Evolutionary conservation across 2,329 filamentous ascomycete species (phyloP).

Genomic region (Zasmidium cellare): DNA sequence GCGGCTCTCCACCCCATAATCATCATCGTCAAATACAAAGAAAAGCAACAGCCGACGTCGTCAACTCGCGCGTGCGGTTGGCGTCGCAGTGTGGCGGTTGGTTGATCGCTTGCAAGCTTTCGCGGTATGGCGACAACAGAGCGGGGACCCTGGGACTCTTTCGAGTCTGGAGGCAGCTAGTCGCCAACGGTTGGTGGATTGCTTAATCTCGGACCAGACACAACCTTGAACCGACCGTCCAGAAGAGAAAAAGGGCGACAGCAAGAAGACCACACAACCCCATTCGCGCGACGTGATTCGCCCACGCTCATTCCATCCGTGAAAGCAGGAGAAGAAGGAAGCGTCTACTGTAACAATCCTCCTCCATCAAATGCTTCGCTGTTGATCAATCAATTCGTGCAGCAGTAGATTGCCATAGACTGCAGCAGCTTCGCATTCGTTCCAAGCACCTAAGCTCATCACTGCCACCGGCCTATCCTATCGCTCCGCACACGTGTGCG

Average conservation of each 20-base stretch:
- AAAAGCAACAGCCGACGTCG: neutral
- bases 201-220: neutral
- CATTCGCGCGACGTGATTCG: neutral
- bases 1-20: too few relatives aligned
- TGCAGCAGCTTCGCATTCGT: neutral
- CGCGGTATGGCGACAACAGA: neutral
- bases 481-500: neutral
- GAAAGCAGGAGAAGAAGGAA: neutral
- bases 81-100: neutral
- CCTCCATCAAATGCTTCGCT: too few relatives aligned
- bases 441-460: neutral
- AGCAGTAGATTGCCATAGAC: too few relatives aligned
- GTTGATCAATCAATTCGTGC: too few relatives aligned
- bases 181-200: neutral
- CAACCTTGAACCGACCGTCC: neutral
- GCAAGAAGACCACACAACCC: neutral
- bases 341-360: neutral
- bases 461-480: too few relatives aligned
- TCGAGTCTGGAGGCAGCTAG: neutral
- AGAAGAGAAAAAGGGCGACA: too few relatives aligned
- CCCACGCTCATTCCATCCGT: neutral
- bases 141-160: neutral
- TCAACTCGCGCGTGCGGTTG: neutral
- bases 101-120: neutral
- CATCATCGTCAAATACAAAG: neutral